A percentile compares a stretch with the other conserved stretches of the same genome.
These are phyloP conservation scores for Acanthamoeba lenticulata DNA, from an alignment of 208 protist genomes.

Conservation along the genomic window DNA sequence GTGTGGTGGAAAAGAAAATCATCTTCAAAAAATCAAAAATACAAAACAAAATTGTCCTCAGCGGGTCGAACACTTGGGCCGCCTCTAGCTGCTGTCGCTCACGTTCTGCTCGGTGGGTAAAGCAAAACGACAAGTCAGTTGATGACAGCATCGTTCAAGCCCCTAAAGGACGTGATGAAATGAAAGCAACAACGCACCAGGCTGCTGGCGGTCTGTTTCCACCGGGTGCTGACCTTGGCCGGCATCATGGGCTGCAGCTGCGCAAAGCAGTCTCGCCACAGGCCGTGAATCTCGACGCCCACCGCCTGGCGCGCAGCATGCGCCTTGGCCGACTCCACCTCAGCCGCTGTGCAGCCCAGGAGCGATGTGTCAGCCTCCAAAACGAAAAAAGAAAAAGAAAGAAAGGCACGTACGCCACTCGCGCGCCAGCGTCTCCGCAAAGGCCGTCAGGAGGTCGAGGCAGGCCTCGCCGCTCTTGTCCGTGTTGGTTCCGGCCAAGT, in stretches of 20 bases:
- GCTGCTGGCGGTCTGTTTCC: background rate
- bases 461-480: constrained; percentile 32
- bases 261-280: background rate
- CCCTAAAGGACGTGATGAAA: too few species aligned
- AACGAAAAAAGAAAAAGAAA: background rate
- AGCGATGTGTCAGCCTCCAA: background rate
- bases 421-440: constrained; percentile 12
- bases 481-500: background rate
- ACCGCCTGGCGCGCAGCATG: background rate
- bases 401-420: background rate
- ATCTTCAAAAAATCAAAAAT: too few species aligned
- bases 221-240: background rate
- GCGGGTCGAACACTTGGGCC: too few species aligned
- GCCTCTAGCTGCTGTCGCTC: too few species aligned
- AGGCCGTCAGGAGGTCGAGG: constrained; percentile 36
- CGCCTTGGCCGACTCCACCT: constrained; percentile 4
- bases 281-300: background rate
- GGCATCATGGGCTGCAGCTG: background rate
- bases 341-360: background rate
- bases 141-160: too few species aligned
- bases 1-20: too few species aligned
- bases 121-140: too few species aligned
- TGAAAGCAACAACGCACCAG: background rate
- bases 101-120: too few species aligned
- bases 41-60: too few species aligned